Evolutionary conservation across 148 eudicot species (phyloP), one percentile per base, ranked within the genome.

Genomic region (Cornus suecica): DNA sequence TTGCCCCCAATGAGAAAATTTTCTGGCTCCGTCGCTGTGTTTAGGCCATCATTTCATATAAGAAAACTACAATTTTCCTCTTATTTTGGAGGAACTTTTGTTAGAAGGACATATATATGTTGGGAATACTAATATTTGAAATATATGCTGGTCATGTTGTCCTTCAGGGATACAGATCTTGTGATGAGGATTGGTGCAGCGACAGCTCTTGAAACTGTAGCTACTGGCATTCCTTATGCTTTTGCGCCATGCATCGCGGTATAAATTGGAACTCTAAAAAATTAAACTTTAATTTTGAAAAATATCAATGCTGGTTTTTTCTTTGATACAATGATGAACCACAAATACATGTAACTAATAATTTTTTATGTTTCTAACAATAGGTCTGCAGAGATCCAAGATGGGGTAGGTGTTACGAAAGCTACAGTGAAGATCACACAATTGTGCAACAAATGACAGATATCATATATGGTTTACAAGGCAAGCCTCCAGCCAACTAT

Each of bases 121-220:
- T 13, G 54, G 2, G 18, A 48, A 11, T 48, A 58, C 62, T 58
- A 7, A 58, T 58, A 58, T 37, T 6, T 37, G n/a, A n/a, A n/a
- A 37, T 4, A 0, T 37, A 37, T 22, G 8, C 5, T 58, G 24
- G 24, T 0, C 62, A 14, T 58, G 62, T 58, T n/a, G 0, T 58
- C 1, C 22, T 58, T 56, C 51, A 78, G 76, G 72, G 81, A 78
- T 66, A 72, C 72, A 14, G 18, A 65, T 1, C 76, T 78, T 25
- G 71, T 78, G 31, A 78, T 54, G 72, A 65, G 69, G 71, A 78
- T 78, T 52, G 81, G 81, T n/a, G 76, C 70, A 10, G 70, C 71
- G 41, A 77, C 75, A 22, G 76, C 80, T 27, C 67, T 68, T 63
- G 80, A 77, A 71, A 37, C 71, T 29, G 29, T 70, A 41, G 75